phyloP scores from a whole-genome alignment of 768 basidiomycete species.

The Leccinum fibrillosum region DNA sequence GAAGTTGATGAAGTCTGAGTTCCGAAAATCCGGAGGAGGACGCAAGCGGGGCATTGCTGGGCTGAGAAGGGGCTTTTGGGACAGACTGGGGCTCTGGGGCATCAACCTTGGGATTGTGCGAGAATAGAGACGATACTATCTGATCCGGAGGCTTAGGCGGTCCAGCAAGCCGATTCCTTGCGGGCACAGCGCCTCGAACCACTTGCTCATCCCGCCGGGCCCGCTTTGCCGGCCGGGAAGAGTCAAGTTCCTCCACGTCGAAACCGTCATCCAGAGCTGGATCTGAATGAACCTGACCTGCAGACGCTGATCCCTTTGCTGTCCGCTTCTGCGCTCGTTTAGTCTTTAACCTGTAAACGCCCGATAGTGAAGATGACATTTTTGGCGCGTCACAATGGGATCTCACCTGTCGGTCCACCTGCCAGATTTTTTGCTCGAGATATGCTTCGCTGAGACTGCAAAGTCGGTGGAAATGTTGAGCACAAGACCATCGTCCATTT shows the following conservation, averaged over 20 bases:
- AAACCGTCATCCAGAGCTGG: constrained; percentile 17
- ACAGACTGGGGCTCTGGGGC: constrained; percentile 29
- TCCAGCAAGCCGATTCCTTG: constrained; percentile 19
- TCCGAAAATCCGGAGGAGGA: constrained; percentile 78
- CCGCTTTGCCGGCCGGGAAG: constrained; percentile 47
- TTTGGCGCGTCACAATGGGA: constrained; percentile 2
- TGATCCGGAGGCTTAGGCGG: constrained; percentile 41
- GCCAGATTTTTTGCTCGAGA: constrained; percentile 50
- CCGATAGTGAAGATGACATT: constrained; percentile 1
- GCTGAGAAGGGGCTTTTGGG: constrained; percentile 35
- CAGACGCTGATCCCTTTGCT: constrained; percentile 29
- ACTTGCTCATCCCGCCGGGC: constrained; percentile 31
- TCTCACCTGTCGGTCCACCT: constrained; percentile 77
- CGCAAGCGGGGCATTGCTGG: constrained; percentile 80
- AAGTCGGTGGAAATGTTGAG: constrained; percentile 61
- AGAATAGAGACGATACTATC: constrained; percentile 87
- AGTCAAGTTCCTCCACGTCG: constrained; percentile 15
- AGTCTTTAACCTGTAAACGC: constrained; percentile 57
- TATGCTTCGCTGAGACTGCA: constrained; percentile 26
- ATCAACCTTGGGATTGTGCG: constrained; percentile 74
- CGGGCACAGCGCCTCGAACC: constrained; percentile 14
- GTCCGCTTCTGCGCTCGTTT: constrained; percentile 70
- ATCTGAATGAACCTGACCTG: constrained; percentile 13
- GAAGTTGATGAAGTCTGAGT: constrained; percentile 78
- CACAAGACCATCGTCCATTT: constrained; percentile 72